phyloP scores from a whole-genome alignment of 257 asterid species.

The Nicotiana knightiana region DNA sequence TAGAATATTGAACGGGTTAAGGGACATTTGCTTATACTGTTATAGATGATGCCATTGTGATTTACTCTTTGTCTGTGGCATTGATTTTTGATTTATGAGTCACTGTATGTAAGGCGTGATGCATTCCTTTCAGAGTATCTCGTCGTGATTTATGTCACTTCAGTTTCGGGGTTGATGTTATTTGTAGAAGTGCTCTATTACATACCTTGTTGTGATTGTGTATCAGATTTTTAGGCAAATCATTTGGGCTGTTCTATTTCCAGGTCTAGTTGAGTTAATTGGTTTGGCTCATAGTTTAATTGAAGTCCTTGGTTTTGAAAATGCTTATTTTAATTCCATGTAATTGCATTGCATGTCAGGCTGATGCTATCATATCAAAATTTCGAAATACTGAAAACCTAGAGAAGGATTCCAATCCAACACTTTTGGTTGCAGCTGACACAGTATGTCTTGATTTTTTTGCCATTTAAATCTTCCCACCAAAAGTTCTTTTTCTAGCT shows the following conservation, averaged over 20 bases:
- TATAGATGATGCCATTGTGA: background rate
- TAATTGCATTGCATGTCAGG: slow-evolving; percentile 46
- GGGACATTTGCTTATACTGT: background rate
- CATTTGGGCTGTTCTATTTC: background rate
- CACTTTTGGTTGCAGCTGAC: slow-evolving; percentile 67
- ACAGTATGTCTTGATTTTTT: slow-evolving; percentile 58
- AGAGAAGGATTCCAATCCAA: slow-evolving; percentile 49
- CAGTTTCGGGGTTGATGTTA: background rate
- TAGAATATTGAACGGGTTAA: background rate
- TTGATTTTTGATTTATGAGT: background rate
- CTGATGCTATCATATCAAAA: slow-evolving; percentile 65
- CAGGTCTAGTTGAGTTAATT: background rate
- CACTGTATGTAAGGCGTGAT: background rate
- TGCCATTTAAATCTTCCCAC: background rate
- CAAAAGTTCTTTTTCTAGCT: background rate
- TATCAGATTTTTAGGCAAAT: background rate
- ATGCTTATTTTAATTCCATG: slow-evolving; percentile 16
- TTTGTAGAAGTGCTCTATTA: background rate
- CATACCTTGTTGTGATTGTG: background rate
- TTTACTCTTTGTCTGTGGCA: background rate
- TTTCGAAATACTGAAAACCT: slow-evolving; percentile 34
- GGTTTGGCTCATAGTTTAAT: background rate
- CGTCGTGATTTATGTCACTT: background rate
- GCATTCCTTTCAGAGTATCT: background rate
- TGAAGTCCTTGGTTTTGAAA: background rate